A percentile compares a stretch with the other conserved stretches of the same genome.
Evolutionary conservation across 176 grass and related monocot genomes (phyloP).

Genomic region (Thinopyrum elongatum): DNA sequence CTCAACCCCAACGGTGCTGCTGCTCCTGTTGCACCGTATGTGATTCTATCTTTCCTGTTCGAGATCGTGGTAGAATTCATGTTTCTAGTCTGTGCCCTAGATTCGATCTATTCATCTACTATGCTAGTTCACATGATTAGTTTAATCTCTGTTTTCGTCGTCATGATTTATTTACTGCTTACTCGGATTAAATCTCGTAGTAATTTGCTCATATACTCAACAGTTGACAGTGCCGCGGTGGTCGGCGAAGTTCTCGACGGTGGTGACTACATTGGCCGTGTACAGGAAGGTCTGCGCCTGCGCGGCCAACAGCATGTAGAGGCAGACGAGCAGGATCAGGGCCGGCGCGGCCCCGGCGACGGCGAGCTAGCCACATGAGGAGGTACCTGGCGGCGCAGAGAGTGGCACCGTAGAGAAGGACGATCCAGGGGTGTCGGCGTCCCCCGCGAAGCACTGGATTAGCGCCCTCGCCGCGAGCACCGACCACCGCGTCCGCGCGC

Average conservation of each 20-base stretch:
- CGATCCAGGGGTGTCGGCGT: conserved; percentile 45
- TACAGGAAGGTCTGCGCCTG: conserved; percentile 88
- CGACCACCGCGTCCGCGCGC: conserved; percentile 53
- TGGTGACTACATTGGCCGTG: conserved; percentile 68
- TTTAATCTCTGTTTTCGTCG: no score
- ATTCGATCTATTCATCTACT: no score
- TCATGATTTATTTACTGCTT: no score
- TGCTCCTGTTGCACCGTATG: no score
- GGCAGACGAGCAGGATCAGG: conserved; percentile 47
- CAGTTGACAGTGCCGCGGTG: conserved; percentile 77
- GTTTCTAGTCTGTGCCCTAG: no score
- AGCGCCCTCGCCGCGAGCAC: conserved; percentile 68
- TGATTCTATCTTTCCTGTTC: no score
- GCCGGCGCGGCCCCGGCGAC: conserved; percentile 47
- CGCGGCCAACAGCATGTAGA: conserved; percentile 83
- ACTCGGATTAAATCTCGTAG: no score
- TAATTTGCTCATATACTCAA: no score
- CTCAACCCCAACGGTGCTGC: no score
- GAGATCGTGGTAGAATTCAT: no score
- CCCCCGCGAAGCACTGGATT: conserved; percentile 63
- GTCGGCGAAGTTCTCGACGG: conserved; percentile 81
- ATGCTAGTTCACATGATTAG: no score
- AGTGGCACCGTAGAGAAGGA: conserved; percentile 53
- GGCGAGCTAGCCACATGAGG: conserved; percentile 78
- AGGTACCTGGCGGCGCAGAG: conserved; percentile 67